These are phyloP conservation scores for Chalciporus chontae DNA, from an alignment of 768 basidiomycete species.

Conservation along the genomic window DNA sequence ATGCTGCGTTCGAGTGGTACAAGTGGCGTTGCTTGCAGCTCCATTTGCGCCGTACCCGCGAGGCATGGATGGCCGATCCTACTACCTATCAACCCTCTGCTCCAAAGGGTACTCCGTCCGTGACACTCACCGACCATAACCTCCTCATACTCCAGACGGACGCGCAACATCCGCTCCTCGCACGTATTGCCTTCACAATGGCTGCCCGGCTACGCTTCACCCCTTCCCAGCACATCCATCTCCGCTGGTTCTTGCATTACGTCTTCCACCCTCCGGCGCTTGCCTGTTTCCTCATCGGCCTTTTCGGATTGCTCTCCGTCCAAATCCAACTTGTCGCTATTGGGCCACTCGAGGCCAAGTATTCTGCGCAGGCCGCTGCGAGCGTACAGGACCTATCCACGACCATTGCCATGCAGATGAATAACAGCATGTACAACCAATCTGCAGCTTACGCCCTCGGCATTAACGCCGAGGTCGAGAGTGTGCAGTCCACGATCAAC, in stretches of 20 bases:
- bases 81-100: slow-evolving; percentile 43
- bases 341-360: slow-evolving; percentile 66
- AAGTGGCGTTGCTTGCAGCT: slow-evolving; percentile 72
- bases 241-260: slow-evolving; percentile 89
- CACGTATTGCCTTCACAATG: slow-evolving; percentile 56
- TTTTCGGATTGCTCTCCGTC: slow-evolving; percentile 83
- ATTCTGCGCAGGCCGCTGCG: slow-evolving; percentile 55
- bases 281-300: slow-evolving; percentile 88
- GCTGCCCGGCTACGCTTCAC: slow-evolving; percentile 50
- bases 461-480: slow-evolving; percentile 69
- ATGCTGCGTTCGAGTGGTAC: slow-evolving; percentile 84
- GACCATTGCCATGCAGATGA: slow-evolving; percentile 72
- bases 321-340: slow-evolving; percentile 84
- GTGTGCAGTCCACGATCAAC: slow-evolving; percentile 75
- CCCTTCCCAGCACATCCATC: slow-evolving; percentile 59
- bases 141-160: slow-evolving; percentile 71
- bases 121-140: slow-evolving; percentile 71
- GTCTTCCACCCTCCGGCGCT: slow-evolving; percentile 89
- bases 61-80: slow-evolving; percentile 76
- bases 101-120: slow-evolving; percentile 39
- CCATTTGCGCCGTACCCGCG: slow-evolving; percentile 66
- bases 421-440: slow-evolving; percentile 79
- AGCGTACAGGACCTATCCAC: slow-evolving; percentile 65
- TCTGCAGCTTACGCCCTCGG: slow-evolving; percentile 73
- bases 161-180: slow-evolving; percentile 69